phyloP scores from a whole-genome alignment of 805 yeast genomes.

The Cyberlindnera samutprakarnensis region DNA sequence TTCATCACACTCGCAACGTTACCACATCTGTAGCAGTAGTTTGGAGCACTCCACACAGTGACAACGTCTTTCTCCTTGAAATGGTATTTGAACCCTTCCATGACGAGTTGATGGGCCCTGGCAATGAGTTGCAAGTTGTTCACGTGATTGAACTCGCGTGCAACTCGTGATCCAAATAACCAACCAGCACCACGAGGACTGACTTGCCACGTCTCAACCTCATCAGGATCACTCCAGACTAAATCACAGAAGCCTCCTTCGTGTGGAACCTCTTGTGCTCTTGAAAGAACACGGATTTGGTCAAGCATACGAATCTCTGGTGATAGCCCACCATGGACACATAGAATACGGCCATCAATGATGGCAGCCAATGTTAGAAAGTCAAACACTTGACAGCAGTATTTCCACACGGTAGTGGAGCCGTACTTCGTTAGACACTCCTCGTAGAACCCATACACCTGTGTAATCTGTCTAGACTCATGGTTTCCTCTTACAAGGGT shows the following conservation, averaged over 20 bases:
- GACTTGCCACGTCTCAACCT: slow-evolving; percentile 97
- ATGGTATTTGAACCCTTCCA: slow-evolving; percentile 97
- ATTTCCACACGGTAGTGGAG: slow-evolving; percentile 91
- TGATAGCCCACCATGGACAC: slow-evolving; percentile 96
- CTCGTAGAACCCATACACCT: slow-evolving; percentile 96
- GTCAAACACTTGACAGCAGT: slow-evolving; percentile 94
- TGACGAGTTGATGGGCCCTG: slow-evolving; percentile 94
- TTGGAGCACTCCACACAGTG: slow-evolving; percentile 97
- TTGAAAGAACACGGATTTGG: slow-evolving; percentile 85
- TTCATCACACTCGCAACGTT: slow-evolving; percentile 98
- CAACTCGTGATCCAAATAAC: slow-evolving; percentile 91
- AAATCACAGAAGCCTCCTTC: slow-evolving; percentile 98
- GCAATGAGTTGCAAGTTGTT: slow-evolving; percentile 85
- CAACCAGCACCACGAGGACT: slow-evolving; percentile 98
- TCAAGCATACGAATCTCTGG: slow-evolving; percentile 97
- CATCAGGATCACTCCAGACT: slow-evolving; percentile 98
- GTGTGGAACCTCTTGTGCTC: slow-evolving; percentile 98
- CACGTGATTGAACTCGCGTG: slow-evolving; percentile 92
- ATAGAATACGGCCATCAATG: slow-evolving; percentile 86
- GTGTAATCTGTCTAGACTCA: slow-evolving; percentile 96
- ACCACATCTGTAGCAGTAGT: slow-evolving; percentile 95
- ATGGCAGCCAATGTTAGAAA: slow-evolving; percentile 91
- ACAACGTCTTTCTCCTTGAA: slow-evolving; percentile 88
- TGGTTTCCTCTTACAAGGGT: slow-evolving; percentile 97
- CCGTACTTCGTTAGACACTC: slow-evolving; percentile 82